These are phyloP conservation scores for Styphnolobium japonicum DNA, from an alignment of 306 rosid genomes.

Conservation along the genomic window DNA sequence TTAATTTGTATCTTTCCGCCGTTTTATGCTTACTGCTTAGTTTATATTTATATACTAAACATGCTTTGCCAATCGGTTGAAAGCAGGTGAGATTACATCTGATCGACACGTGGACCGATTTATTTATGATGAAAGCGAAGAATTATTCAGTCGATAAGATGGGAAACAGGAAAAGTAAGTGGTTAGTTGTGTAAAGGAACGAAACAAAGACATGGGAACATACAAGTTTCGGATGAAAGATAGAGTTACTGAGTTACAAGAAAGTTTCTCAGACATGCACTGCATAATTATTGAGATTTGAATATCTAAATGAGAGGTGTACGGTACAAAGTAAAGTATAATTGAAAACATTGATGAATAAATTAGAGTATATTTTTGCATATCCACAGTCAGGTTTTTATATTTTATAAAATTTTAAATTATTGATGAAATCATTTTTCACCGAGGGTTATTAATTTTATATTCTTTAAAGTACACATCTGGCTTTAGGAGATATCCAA, in stretches of 20 bases:
- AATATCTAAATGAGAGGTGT: no score
- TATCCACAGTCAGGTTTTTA: no score
- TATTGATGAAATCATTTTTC: no score
- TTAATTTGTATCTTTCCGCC: not conserved
- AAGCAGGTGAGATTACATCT: not conserved
- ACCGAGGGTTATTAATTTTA: no score
- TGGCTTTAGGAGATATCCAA: no score
- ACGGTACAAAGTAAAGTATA: no score
- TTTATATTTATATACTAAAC: not conserved
- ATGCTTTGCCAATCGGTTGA: not conserved
- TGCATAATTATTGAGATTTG: not conserved
- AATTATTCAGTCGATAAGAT: not conserved
- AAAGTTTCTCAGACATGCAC: not conserved
- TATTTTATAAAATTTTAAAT: no score
- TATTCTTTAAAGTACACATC: no score
- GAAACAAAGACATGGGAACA: not conserved
- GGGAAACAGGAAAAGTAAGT: not conserved
- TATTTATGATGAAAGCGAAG: not conserved
- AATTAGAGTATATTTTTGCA: no score
- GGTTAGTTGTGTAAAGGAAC: not conserved
- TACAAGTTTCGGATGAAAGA: not conserved
- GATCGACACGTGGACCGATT: not conserved
- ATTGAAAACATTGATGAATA: no score
- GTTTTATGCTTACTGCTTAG: not conserved
- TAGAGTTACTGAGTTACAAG: not conserved